Base-by-base conservation (phyloP, 768 basidiomycete species). In the Gloeostereum incarnatum region DNA sequence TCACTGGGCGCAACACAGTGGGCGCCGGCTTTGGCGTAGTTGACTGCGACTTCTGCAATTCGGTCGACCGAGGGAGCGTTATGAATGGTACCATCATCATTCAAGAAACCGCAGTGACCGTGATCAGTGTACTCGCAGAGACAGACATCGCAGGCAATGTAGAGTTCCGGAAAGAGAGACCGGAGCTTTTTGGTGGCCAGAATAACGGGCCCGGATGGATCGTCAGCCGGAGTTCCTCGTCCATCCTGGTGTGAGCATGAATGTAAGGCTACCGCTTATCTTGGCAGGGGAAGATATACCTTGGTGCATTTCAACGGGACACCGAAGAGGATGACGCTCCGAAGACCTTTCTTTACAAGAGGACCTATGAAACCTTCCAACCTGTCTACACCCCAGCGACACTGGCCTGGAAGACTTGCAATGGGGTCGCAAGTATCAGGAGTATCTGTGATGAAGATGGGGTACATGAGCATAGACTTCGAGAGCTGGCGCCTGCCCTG, bases 121-220 rank as follows among this genome's bases (percentile, higher is more conserved):
- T 98, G 94, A 35, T 89, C 87, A 6, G 96, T 97, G 68, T 99
- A 98, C 63, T 98, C 94, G 69, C 96, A 99, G n/a, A 99, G 78
- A 56, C 96, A 99, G 14, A 98, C 96, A 51, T 99, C 96, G 52
- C 78, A 78, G 0, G 92, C 87, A 52, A 99, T 81, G 63, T 92
- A 90, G 17, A 99, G 64, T 5, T 68, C 55, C 0, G 96, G 94
- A 65, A 81, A 99, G 44, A 87, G 71, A 1, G 60, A 39, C 4
- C 82, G 76, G 24, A 99, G 69, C 41, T 75, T 79, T 51, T 72
- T 73, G 49, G 97, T 84, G n/a, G 89, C 92, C 34, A 77, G 80
- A 47, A 99, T 96, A 51, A 98, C 96, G 24, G 96, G 96, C 1
- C 94, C 93, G 0, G 73, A 48, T 5, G 78, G 71, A 51, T 94